Evolutionary conservation across 225 moss, liverwort and hornwort genomes (phyloP), one percentile per base, ranked within the genome.

Genomic region (Pseudoscleropodium purum): DNA sequence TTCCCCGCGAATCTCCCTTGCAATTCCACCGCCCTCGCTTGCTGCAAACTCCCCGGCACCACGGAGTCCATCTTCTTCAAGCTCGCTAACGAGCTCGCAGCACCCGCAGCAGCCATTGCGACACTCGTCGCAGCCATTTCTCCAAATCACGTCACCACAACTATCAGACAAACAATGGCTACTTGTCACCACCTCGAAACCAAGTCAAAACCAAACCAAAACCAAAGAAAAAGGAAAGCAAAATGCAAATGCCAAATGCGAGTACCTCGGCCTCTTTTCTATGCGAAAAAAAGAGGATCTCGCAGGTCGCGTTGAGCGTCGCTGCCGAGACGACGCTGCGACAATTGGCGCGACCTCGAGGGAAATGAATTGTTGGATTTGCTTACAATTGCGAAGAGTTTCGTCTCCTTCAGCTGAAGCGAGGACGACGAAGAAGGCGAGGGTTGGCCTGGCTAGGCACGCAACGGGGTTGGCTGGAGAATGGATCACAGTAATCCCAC

Each of bases 11-110:
- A 64, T 75, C 75, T 36, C 21, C 88, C 84, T 83, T 67, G 89
- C 68, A 91, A 83, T 56, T 91, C 88, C 89, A 91, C 91, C 45
- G 52, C 88, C 93, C 89, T 84, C 68, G 93, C 90, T 73, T 91
- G 90, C 88, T 92, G 92, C 92, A 96, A 81, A 45, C 91, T 94
- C 63, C 95, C 95, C 21, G 97, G 95, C 88, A 91, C 61, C 23
- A 87, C 30, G 21, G 93, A 83, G 12, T 95, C 95, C 89, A 93
- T 73, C 90, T 88, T 96, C 92, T 91, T 96, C 90, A 94, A 90
- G 82, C 92, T 89, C 90, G 91, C 92, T 56, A 96, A 96, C 72
- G 93, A 91, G 82, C 91, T 91, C 70, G 92, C 82, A 72, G 93
- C 85, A 81, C 89, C 84, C 5, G 91, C 86, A 26, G 92, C 86